phyloP scores from a whole-genome alignment of 257 asterid species.

The Nicotiana paniculata region DNA sequence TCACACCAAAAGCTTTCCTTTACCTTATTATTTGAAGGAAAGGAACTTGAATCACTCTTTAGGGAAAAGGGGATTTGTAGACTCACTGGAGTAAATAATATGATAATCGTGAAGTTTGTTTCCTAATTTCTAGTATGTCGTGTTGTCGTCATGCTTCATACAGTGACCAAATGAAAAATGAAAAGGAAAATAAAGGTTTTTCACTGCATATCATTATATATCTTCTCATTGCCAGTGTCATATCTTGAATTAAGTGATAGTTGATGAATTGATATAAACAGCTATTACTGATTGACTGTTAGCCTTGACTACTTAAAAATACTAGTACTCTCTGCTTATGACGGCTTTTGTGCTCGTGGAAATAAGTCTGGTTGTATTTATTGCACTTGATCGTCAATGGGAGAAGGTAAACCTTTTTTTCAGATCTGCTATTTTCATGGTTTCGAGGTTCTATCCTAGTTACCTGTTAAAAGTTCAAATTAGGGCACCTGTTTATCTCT shows the following conservation, averaged over 20 bases:
- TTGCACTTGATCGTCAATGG: slow-evolving; percentile 69
- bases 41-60: not conserved
- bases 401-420: slow-evolving; percentile 47
- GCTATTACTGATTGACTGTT: not conserved
- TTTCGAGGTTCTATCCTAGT: not conserved
- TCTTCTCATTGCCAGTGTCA: not conserved
- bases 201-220: not conserved
- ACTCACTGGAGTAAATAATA: not conserved
- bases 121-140: not conserved
- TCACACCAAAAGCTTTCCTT: not conserved
- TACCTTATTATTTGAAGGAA: not conserved
- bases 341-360: slow-evolving; percentile 56
- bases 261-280: not conserved
- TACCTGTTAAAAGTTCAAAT: not conserved
- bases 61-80: not conserved
- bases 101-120: not conserved
- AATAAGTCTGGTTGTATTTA: slow-evolving; percentile 56
- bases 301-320: slow-evolving; percentile 40
- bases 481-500: slow-evolving; percentile 10
- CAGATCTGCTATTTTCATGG: not conserved
- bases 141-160: not conserved
- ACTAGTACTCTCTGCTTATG: slow-evolving; percentile 51
- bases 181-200: not conserved
- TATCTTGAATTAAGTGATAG: not conserved
- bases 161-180: not conserved